Conservation (phyloP, 306 rosid species). For the Corylus heterophylla region DNA sequence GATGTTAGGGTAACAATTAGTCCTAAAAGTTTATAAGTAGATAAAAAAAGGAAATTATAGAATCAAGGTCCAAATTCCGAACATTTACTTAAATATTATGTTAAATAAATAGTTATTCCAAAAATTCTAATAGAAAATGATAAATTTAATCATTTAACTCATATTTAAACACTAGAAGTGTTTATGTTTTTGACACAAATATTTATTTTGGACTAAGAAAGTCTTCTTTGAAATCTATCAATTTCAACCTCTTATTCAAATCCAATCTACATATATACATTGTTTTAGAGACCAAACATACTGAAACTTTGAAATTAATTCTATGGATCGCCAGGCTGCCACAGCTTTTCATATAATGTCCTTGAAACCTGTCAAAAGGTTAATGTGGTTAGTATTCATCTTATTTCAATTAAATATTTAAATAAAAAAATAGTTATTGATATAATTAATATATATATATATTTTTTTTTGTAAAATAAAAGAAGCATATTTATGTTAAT, state of each 20-base stretch:
- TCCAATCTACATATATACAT: neutral
- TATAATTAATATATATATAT: too few relatives aligned
- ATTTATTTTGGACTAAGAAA: neutral
- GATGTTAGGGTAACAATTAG: too few relatives aligned
- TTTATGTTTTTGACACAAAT: neutral
- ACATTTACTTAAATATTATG: too few relatives aligned
- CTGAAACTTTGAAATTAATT: neutral
- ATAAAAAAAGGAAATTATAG: too few relatives aligned
- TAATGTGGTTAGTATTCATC: neutral
- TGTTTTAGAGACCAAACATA: neutral
- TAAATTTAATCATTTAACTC: too few relatives aligned
- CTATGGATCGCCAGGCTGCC: slow-evolving; percentile 14
- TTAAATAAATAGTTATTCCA: too few relatives aligned
- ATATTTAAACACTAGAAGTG: too few relatives aligned
- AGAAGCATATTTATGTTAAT: neutral
- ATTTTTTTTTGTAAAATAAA: neutral
- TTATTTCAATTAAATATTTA: too few relatives aligned
- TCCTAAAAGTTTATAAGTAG: too few relatives aligned
- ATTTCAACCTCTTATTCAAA: neutral
- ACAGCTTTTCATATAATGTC: slow-evolving; percentile 27
- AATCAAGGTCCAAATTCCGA: too few relatives aligned
- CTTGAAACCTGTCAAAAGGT: slow-evolving; percentile 28
- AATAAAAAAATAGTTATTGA: too few relatives aligned
- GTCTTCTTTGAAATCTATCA: neutral
- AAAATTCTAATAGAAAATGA: too few relatives aligned